phyloP scores from a whole-genome alignment of 345 rosid species.

The Populus alba region DNA sequence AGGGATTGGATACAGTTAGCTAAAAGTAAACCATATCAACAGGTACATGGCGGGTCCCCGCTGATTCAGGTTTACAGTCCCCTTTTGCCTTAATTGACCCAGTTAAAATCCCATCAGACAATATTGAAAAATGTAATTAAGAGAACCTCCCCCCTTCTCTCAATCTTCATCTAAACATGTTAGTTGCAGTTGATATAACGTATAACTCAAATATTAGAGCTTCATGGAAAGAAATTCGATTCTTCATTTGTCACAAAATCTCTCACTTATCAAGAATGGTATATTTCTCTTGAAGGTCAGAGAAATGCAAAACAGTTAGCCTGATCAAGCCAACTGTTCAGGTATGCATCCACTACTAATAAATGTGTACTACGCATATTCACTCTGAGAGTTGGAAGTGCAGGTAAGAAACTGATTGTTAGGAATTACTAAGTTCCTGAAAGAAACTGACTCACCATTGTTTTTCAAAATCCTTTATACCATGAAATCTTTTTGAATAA shows the following conservation, averaged over 20 bases:
- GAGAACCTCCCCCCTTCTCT: neutral
- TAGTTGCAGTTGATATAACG: neutral
- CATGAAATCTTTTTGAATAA: too few relatives aligned
- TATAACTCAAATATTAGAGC: neutral
- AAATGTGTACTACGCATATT: neutral
- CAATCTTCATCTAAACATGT: neutral
- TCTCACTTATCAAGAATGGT: neutral
- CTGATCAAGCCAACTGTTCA: neutral
- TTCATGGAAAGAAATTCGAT: neutral
- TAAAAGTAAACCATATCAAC: neutral
- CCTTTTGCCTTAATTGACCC: neutral
- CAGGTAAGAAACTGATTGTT: too few relatives aligned
- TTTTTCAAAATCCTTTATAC: neutral
- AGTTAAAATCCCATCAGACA: neutral
- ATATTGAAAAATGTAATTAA: neutral
- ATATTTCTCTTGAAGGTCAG: neutral
- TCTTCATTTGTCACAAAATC: neutral
- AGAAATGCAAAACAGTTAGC: neutral
- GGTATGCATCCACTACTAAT: neutral
- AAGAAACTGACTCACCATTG: neutral
- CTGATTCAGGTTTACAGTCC: neutral
- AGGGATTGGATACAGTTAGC: neutral
- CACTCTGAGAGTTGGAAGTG: too few relatives aligned
- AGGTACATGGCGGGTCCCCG: neutral
- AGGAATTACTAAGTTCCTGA: too few relatives aligned